Evolutionary conservation across 441 rosid species (phyloP).

Genomic region (Pelargonium myrrhifolium): DNA sequence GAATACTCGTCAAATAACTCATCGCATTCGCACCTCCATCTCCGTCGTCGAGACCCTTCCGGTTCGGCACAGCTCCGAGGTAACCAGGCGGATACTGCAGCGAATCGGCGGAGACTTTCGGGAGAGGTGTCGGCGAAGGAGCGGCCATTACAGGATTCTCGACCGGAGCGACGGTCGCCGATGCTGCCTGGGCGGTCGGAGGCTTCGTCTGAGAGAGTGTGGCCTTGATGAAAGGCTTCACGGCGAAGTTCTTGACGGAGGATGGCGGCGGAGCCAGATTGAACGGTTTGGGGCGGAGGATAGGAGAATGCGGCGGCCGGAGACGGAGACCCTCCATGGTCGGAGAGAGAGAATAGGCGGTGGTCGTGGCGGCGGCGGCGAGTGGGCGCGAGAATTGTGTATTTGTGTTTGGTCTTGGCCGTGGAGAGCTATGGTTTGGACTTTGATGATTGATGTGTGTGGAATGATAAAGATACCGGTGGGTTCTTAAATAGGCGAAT

Average conservation of each 20-base stretch:
- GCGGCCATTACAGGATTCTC: conserved; percentile 19
- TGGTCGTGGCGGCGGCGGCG: not conserved
- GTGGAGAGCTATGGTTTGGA: not conserved
- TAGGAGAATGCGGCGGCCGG: conserved; percentile 14
- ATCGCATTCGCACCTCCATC: conserved; percentile 37
- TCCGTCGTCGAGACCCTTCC: conserved; percentile 26
- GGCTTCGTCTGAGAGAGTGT: conserved; percentile 33
- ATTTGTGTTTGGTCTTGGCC: not conserved
- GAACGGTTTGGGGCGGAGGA: conserved; percentile 12
- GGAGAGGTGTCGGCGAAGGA: conserved; percentile 9
- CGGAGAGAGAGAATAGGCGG: not conserved
- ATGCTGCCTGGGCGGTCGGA: conserved; percentile 16
- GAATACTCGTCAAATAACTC: conserved; percentile 69
- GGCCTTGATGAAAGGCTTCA: conserved; percentile 25
- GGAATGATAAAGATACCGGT: no score
- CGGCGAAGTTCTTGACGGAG: not conserved
- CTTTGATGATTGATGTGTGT: not conserved
- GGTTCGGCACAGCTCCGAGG: conserved; percentile 72
- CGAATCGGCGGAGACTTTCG: conserved; percentile 44
- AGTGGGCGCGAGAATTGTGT: not conserved
- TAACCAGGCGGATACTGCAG: conserved; percentile 74
- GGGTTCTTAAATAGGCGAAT: no score
- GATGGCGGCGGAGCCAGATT: conserved; percentile 9
- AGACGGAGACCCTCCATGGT: conserved; percentile 26
- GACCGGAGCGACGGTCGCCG: conserved; percentile 23